Conservation (phyloP, 192 early-diverging fungal species). For the Umbelopsis isabellina region DNA sequence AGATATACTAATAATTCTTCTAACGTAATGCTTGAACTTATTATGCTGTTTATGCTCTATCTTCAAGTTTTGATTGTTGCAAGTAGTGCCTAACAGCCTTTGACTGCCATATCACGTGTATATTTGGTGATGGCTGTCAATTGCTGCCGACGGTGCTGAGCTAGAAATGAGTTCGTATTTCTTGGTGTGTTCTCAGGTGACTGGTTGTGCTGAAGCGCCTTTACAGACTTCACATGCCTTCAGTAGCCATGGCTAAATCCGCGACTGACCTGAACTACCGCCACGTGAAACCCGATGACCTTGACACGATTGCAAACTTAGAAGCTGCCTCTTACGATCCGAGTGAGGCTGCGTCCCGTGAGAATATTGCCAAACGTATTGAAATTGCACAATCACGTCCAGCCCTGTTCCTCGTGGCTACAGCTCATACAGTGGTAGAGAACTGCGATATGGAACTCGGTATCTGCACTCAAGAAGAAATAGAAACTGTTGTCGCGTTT, state of each 20-base stretch:
- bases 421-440: conserved; percentile 6
- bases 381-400: conserved; percentile 28
- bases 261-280: not conserved
- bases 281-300: conserved; percentile 7
- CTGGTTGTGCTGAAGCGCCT: no score
- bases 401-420: conserved; percentile 44
- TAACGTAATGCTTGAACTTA: no score
- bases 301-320: conserved; percentile 13
- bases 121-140: no score
- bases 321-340: conserved; percentile 42
- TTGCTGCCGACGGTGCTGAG: no score
- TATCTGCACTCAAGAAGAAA: conserved; percentile 12
- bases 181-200: no score
- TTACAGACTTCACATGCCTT: not conserved
- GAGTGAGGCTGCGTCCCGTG: conserved; percentile 47
- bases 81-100: no score
- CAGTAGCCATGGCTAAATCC: conserved; percentile 1
- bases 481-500: conserved; percentile 54
- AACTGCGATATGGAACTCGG: conserved; percentile 17
- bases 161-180: no score
- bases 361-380: conserved; percentile 47
- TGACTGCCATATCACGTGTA: no score
- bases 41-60: no score
- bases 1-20: no score
- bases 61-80: no score